A percentile compares a stretch with the other conserved stretches of the same genome.
phyloP scores from a whole-genome alignment of 345 rosid genomes.

The Geranium rotundifolium region DNA sequence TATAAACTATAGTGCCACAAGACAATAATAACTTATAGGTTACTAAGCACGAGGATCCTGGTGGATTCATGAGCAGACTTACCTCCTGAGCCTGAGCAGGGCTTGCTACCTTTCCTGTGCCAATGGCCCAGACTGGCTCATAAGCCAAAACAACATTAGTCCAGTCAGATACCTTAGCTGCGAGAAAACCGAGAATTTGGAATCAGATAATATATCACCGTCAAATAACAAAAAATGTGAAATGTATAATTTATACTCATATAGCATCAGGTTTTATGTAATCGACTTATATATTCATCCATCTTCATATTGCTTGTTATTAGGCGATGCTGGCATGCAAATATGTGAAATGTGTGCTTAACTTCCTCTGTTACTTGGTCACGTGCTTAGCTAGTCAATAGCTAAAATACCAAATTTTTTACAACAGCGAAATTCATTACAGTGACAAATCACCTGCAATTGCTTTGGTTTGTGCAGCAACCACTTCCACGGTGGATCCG shows the following conservation, averaged over 20 bases:
- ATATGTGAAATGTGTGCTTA: too few relatives aligned
- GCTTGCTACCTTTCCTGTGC: conserved; percentile 72
- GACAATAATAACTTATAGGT: too few relatives aligned
- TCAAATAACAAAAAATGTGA: neutral
- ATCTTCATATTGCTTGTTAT: too few relatives aligned
- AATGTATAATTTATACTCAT: neutral
- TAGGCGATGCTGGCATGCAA: too few relatives aligned
- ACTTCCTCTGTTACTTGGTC: too few relatives aligned
- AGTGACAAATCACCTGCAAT: conserved; percentile 37
- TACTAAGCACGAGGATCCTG: neutral
- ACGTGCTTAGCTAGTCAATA: too few relatives aligned
- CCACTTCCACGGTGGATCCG: conserved; percentile 56
- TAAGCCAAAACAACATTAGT: conserved; percentile 52
- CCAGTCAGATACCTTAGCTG: conserved; percentile 28
- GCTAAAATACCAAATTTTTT: too few relatives aligned
- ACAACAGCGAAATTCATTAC: neutral
- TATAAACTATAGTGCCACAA: too few relatives aligned
- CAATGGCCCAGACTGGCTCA: conserved; percentile 87
- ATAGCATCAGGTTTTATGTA: neutral
- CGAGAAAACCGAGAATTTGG: too few relatives aligned
- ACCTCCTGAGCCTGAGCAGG: conserved; percentile 79
- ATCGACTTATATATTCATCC: too few relatives aligned
- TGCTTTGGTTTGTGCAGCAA: conserved; percentile 61
- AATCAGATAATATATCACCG: too few relatives aligned
- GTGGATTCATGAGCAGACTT: conserved; percentile 7